Conservation (phyloP, 73 alveolate species). For the Tetrahymena thermophila region DNA sequence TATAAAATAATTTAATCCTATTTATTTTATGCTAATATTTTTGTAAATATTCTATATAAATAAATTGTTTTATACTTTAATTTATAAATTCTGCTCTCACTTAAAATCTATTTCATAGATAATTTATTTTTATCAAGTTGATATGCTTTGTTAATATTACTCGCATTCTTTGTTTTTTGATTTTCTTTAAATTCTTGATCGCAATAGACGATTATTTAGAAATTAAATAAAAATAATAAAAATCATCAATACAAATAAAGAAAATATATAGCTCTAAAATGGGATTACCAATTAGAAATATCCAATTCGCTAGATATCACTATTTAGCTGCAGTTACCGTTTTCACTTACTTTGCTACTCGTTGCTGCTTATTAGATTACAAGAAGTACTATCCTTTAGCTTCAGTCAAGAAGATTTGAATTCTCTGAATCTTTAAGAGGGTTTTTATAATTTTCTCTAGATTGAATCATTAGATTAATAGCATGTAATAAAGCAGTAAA, state of each 20-base stretch:
- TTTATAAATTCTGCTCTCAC: not conserved
- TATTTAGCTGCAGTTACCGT: not conserved
- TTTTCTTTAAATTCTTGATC: not conserved
- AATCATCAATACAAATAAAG: not conserved
- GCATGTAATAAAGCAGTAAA: not conserved
- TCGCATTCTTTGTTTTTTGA: not conserved
- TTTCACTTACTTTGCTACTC: not conserved
- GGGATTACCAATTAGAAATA: not conserved
- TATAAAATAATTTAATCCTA: too few relatives aligned
- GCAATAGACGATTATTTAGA: not conserved
- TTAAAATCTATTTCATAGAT: too few relatives aligned
- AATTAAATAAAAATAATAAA: not conserved
- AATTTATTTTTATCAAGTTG: too few relatives aligned
- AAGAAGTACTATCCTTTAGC: not conserved
- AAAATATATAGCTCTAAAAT: not conserved
- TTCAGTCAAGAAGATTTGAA: not conserved
- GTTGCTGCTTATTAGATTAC: not conserved
- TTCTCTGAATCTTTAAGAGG: not conserved
- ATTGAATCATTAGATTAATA: not conserved
- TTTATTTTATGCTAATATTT: too few relatives aligned
- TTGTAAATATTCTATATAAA: too few relatives aligned
- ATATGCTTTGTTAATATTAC: too few relatives aligned
- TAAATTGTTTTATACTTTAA: not conserved
- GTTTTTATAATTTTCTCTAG: not conserved
- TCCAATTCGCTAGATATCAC: constrained; percentile 1